These are phyloP conservation scores for Withania somnifera DNA, from an alignment of 305 asterid species.

Conservation along the genomic window DNA sequence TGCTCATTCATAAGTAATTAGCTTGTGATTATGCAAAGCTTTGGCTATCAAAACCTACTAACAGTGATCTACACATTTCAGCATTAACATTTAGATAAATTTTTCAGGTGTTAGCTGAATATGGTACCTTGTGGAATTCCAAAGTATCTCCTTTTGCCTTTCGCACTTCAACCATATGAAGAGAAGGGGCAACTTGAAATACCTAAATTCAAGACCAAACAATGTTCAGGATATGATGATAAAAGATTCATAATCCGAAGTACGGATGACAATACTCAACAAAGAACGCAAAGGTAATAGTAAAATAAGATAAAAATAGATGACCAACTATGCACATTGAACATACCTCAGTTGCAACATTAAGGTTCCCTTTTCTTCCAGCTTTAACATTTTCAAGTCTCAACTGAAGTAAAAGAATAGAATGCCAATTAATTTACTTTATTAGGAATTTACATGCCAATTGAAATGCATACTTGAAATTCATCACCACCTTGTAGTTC, in stretches of 20 bases:
- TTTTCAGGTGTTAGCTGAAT: background rate
- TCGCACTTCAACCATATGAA: constrained; percentile 96
- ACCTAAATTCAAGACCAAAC: constrained; percentile 33
- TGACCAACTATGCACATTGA: background rate
- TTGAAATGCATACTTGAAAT: background rate
- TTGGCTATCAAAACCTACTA: background rate
- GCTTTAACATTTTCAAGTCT: constrained; percentile 80
- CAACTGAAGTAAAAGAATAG: constrained; percentile 34
- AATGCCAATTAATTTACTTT: background rate
- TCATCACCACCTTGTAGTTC: constrained; percentile 62
- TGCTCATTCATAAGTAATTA: background rate
- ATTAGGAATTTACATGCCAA: background rate
- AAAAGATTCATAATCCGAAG: background rate
- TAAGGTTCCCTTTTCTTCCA: constrained; percentile 91
- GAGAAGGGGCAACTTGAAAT: constrained; percentile 83
- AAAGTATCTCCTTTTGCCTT: constrained; percentile 95
- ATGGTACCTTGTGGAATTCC: constrained; percentile 86
- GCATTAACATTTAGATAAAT: background rate
- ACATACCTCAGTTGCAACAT: constrained; percentile 77
- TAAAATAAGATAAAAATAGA: background rate
- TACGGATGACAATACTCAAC: background rate
- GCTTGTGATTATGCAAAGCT: background rate
- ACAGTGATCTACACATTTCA: background rate
- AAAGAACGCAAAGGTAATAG: background rate
- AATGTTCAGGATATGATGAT: background rate